These are phyloP conservation scores for Penicillium sp. DNA, from an alignment of 2,329 filamentous ascomycete genomes.

Conservation along the genomic window DNA sequence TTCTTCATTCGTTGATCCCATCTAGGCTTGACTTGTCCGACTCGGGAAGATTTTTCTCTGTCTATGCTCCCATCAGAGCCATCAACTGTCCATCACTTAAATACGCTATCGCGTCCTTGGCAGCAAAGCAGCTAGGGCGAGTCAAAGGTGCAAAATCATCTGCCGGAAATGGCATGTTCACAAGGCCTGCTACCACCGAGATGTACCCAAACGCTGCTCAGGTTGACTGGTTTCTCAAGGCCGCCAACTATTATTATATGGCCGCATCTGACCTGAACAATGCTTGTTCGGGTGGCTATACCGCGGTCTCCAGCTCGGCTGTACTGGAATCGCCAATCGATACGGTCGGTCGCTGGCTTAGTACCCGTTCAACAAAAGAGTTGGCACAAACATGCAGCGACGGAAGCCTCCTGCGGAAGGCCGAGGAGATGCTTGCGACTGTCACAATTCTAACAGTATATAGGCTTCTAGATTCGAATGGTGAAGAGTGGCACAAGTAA, in stretches of 20 bases:
- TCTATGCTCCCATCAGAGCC: constrained; percentile 39
- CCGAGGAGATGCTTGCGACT: constrained; percentile 60
- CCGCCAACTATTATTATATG: constrained; percentile 60
- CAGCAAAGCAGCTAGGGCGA: constrained; percentile 41
- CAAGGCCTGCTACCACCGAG: constrained; percentile 52
- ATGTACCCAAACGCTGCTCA: constrained; percentile 48
- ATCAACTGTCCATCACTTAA: constrained; percentile 35
- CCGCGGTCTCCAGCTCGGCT: constrained; percentile 30
- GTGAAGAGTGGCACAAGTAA: constrained; percentile 56
- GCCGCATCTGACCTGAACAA: constrained; percentile 53
- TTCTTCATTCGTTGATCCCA: background rate
- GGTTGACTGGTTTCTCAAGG: constrained; percentile 61
- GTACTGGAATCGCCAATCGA: constrained; percentile 32
- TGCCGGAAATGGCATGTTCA: constrained; percentile 25
- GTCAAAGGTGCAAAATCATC: constrained; percentile 31
- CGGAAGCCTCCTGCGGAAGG: constrained; percentile 41
- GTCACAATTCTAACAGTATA: constrained; percentile 63
- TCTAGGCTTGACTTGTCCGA: constrained; percentile 42
- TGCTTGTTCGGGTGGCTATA: constrained; percentile 35
- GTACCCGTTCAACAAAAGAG: constrained; percentile 11
- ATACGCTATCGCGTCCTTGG: constrained; percentile 39
- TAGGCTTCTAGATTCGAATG: constrained; percentile 62
- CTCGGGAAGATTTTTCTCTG: constrained; percentile 39
- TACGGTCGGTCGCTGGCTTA: constrained; percentile 27
- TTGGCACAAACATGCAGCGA: constrained; percentile 9